These are phyloP conservation scores for Viridothelium virens DNA, from an alignment of 495 filamentous ascomycete genomes.

Conservation along the genomic window DNA sequence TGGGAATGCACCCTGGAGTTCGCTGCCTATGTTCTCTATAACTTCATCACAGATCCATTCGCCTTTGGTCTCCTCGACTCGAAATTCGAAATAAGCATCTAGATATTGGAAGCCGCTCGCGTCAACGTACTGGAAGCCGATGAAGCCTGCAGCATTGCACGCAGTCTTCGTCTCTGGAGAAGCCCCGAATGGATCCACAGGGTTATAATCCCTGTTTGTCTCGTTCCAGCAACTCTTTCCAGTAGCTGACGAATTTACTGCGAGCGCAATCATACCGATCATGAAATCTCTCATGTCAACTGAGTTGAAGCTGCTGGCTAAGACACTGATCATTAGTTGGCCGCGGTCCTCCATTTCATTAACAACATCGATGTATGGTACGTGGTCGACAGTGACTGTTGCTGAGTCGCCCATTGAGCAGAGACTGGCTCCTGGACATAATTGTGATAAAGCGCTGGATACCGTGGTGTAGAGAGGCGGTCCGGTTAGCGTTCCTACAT, in stretches of 20 bases:
- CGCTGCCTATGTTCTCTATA: neutral
- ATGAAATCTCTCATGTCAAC: neutral
- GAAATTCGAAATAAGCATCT: neutral
- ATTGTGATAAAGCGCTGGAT: neutral
- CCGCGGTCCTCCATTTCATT: neutral
- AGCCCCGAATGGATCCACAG: neutral
- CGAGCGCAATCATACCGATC: neutral
- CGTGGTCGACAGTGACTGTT: neutral
- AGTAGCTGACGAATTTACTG: neutral
- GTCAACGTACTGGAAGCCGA: neutral
- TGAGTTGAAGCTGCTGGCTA: neutral
- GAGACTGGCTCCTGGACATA: neutral
- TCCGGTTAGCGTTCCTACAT: neutral
- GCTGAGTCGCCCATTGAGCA: neutral
- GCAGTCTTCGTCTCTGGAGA: neutral
- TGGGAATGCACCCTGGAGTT: neutral
- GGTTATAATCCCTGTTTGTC: neutral
- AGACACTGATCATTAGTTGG: neutral
- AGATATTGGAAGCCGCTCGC: neutral
- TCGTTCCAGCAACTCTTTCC: neutral
- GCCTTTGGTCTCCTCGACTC: neutral
- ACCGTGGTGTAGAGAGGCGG: neutral
- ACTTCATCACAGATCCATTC: neutral
- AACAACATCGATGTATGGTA: neutral
- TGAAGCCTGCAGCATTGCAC: neutral